These are phyloP conservation scores for Ramaria sp. DNA, from an alignment of 768 basidiomycete species.

Conservation along the genomic window DNA sequence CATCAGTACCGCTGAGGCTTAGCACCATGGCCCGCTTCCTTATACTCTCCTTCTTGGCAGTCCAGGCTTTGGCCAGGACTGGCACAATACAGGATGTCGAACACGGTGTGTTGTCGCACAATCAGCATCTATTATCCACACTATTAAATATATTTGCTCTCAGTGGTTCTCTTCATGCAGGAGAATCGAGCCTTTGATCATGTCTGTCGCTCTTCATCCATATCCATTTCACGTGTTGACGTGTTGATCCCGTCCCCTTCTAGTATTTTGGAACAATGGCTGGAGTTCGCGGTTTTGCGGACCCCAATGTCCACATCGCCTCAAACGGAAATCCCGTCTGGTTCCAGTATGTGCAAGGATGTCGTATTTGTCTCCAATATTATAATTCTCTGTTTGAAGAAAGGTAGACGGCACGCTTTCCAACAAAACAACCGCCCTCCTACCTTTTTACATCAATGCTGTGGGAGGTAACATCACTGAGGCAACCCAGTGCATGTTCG, in stretches of 20 bases:
- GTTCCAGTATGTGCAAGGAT: constrained; percentile 9
- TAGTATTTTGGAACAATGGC: constrained; percentile 13
- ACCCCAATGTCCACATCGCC: constrained; percentile 11
- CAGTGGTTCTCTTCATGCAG: constrained; percentile 14
- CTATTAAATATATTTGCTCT: background rate
- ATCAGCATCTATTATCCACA: background rate
- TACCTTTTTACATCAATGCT: constrained; percentile 12
- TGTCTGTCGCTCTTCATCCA: background rate
- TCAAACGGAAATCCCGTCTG: constrained; percentile 7
- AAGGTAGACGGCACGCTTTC: constrained; percentile 7
- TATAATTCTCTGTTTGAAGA: background rate
- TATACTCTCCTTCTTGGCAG: background rate
- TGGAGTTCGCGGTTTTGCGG: constrained; percentile 13
- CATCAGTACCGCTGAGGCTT: background rate
- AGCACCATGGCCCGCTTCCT: background rate
- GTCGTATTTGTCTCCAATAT: background rate
- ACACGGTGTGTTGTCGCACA: constrained; percentile 1
- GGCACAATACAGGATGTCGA: constrained; percentile 9
- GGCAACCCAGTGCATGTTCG: constrained; percentile 12
- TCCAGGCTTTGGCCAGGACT: background rate
- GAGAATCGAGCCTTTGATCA: constrained; percentile 15
- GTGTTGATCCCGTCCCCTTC: background rate
- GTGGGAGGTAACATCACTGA: constrained; percentile 9
- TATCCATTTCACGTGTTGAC: background rate
- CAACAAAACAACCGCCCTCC: constrained; percentile 8